Evolutionary conservation across 768 basidiomycete genomes (phyloP).

Genomic region (Imleria badia): DNA sequence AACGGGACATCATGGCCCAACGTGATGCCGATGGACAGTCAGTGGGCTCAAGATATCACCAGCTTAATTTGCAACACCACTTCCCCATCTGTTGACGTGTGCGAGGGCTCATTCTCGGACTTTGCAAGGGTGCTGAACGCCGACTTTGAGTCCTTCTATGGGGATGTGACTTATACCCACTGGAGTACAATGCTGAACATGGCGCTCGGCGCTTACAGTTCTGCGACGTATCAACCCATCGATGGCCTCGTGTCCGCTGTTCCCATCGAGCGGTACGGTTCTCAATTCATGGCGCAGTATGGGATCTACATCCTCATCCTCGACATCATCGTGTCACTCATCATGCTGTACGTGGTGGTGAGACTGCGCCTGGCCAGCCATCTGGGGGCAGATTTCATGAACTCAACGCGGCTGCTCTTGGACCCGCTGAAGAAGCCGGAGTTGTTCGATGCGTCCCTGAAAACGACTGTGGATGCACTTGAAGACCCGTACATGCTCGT

Average conservation of each 20-base stretch:
- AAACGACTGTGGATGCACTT: neutral
- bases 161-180: neutral
- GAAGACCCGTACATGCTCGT: constrained; percentile 8
- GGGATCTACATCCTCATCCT: constrained; percentile 4
- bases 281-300: neutral
- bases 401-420: constrained; percentile 12
- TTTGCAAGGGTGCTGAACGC: neutral
- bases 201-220: constrained; percentile 11
- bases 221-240: neutral
- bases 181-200: constrained; percentile 9
- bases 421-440: constrained; percentile 10
- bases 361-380: constrained; percentile 1
- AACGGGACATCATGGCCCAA: constrained; percentile 18
- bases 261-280: neutral
- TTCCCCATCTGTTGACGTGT: neutral
- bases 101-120: neutral
- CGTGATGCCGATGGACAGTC: constrained; percentile 1
- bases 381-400: constrained; percentile 8
- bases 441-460: constrained; percentile 11
- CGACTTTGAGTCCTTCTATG: accelerated
- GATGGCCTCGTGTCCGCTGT: neutral
- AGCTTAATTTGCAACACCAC: constrained; percentile 12
- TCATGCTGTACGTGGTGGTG: constrained; percentile 8
- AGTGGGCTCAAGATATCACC: constrained; percentile 20
- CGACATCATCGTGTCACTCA: constrained; percentile 10